Percentiles rank a stretch among this genome's conserved stretches.
phyloP scores from a whole-genome alignment of 768 basidiomycete genomes.

The Amanita muscaria region DNA sequence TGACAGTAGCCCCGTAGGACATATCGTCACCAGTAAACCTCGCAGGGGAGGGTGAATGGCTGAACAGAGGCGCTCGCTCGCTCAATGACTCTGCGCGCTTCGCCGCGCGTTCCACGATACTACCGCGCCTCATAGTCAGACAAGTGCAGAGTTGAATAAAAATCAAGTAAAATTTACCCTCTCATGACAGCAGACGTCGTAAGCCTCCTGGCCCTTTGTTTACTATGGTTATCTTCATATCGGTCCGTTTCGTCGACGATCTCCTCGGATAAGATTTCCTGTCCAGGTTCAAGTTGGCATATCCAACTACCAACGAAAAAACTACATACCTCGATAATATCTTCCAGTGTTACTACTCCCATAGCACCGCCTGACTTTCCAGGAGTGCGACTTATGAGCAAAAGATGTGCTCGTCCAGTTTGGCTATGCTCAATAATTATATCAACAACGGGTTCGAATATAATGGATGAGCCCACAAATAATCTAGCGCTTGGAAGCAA shows the following conservation, averaged over 20 bases:
- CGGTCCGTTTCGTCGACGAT: slow-evolving; percentile 94
- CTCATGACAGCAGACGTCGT: slow-evolving; percentile 73
- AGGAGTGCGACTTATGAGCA: slow-evolving; percentile 79
- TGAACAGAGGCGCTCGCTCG: slow-evolving; percentile 31
- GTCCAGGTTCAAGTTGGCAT: slow-evolving; percentile 10
- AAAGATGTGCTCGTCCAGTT: slow-evolving; percentile 88
- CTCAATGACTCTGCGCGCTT: slow-evolving; percentile 18
- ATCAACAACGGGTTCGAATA: neutral
- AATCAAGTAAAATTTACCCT: slow-evolving; percentile 38
- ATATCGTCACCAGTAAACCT: neutral
- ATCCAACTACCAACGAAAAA: too few species aligned
- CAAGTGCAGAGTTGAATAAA: neutral
- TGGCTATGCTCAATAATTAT: slow-evolving; percentile 41
- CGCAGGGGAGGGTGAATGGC: slow-evolving; percentile 1
- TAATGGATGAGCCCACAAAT: slow-evolving; percentile 49
- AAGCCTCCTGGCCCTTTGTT: slow-evolving; percentile 59
- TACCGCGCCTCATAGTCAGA: slow-evolving; percentile 13
- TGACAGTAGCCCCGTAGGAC: neutral
- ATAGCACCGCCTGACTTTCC: slow-evolving; percentile 78
- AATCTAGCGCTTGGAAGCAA: slow-evolving; percentile 91
- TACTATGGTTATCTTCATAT: slow-evolving; percentile 81
- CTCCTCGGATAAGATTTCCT: slow-evolving; percentile 94
- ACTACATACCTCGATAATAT: slow-evolving; percentile 63
- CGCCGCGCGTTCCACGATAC: slow-evolving; percentile 49
- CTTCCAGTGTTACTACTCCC: slow-evolving; percentile 87